Evolutionary conservation across 192 early-diverging fungal genomes (phyloP), one percentile per base, ranked within the genome.

Genomic region (Backusella australiensis): DNA sequence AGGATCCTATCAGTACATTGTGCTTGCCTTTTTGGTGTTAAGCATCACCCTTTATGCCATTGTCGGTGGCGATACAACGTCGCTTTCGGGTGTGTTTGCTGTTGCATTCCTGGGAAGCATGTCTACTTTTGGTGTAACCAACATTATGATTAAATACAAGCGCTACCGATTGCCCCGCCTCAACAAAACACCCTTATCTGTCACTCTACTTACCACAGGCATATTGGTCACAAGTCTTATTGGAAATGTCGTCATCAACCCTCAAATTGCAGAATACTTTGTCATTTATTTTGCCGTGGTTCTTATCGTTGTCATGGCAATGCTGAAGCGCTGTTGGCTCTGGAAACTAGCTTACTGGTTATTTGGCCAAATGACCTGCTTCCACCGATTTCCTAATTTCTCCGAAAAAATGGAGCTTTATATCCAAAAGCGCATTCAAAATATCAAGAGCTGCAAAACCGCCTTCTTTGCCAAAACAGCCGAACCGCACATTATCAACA

Each of bases 401-500:
- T 76, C 75, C 11, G 67, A 70, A 41, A 52, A 38, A 21, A 21
- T 14, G 7, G 77, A 76, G n/a, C 19, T 34, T 6, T 76, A 71
- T 38, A 71, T 86, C 26, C 34, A 67, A 26, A 77, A 75, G 1
- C 14, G 59, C 46, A 85, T 90, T 67, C 79, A 81, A 52, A 71
- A 49, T 2, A 56, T 82, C 35, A 79, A 80, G 21, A 68, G 78
- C 9, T 78, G 80, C 34, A 85, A 88, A 19, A 86, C 86, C 6
- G 82, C 86, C 6, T 89, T 86, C 74, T 90, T 90, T 78, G 78
- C 85, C 3, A 89, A 89, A 67, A 87, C 85, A 11, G 88, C 88
- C 71, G 85, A 86, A 65, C 76, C 87, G 19, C 86, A 89, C 67
- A 77, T 86, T 46, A 77, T 90, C 29, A 89, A 90, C 79, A 86